Conservation (phyloP, 306 rosid species). For the Potentilla sterilis region DNA sequence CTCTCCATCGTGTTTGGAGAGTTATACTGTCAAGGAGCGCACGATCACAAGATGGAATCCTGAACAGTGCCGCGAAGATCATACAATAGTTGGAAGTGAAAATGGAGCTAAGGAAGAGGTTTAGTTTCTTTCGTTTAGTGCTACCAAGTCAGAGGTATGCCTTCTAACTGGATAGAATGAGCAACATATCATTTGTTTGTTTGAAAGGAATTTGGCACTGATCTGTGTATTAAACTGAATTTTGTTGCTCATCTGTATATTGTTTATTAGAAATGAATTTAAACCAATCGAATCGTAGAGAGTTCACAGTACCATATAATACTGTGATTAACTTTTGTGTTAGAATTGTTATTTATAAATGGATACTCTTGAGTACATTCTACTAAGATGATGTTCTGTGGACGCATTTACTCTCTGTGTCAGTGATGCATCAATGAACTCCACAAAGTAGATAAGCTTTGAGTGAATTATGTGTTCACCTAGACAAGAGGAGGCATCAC, state of each 20-base stretch:
- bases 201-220: neutral
- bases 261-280: neutral
- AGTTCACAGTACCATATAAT: neutral
- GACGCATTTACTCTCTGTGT: too few species aligned
- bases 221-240: neutral
- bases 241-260: neutral
- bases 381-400: too few species aligned
- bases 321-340: too few species aligned
- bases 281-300: too few species aligned
- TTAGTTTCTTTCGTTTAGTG: neutral
- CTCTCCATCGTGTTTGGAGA: neutral
- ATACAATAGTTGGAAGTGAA: neutral
- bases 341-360: too few species aligned
- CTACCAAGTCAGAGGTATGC: neutral
- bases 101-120: neutral
- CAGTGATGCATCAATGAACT: neutral
- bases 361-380: too few species aligned
- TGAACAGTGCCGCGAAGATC: neutral
- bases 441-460: neutral
- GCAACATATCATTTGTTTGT: neutral
- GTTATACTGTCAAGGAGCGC: neutral
- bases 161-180: neutral
- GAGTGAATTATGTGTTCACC: neutral
- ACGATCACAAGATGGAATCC: slow-evolving; percentile 6
- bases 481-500: neutral